These are phyloP conservation scores for Lactarius sp. DNA, from an alignment of 768 basidiomycete genomes.

Conservation along the genomic window DNA sequence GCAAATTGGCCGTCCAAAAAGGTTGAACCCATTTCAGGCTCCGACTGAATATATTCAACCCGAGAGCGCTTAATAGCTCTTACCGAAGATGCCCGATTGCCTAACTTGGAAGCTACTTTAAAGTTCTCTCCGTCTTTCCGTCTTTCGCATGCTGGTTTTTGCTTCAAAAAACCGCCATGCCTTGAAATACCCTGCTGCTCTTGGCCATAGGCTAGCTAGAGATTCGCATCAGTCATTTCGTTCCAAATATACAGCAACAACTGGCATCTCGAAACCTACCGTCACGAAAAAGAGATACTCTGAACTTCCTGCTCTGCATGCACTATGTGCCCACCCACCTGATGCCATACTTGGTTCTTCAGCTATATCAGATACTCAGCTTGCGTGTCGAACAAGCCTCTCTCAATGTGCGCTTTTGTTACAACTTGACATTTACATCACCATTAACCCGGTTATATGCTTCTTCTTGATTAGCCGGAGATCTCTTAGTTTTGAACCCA, in stretches of 20 bases:
- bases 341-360: conserved; percentile 37
- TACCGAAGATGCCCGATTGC: neutral
- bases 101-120: conserved; percentile 4
- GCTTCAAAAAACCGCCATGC: neutral
- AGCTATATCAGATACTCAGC: neutral
- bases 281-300: conserved; percentile 48
- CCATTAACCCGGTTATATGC: neutral
- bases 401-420: conserved; percentile 5
- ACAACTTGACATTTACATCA: neutral
- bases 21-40: conserved; percentile 26
- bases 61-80: neutral
- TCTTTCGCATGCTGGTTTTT: conserved; percentile 5
- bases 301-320: conserved; percentile 51
- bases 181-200: neutral
- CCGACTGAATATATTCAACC: conserved; percentile 17
- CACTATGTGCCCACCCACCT: conserved; percentile 40
- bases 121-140: neutral
- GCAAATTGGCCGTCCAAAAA: conserved; percentile 22
- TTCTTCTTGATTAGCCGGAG: neutral
- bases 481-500: neutral
- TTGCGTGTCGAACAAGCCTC: neutral
- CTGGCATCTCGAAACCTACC: conserved; percentile 10
- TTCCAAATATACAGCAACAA: neutral
- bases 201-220: neutral
- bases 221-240: neutral